Evolutionary conservation across 495 filamentous ascomycete genomes (phyloP).

Genomic region (Lophiostoma macrostomum): DNA sequence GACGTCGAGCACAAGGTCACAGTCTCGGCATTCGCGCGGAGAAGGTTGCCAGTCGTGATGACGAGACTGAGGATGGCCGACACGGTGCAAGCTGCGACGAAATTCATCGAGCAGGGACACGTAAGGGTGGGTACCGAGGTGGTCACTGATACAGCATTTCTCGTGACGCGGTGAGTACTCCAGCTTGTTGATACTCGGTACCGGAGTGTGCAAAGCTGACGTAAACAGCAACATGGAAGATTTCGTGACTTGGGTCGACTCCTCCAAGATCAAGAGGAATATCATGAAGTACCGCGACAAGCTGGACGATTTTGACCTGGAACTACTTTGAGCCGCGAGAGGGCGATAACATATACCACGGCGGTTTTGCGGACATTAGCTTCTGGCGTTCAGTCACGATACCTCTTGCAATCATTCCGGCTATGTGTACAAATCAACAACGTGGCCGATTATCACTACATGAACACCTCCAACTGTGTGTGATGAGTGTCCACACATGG

Average conservation of each 20-base stretch:
- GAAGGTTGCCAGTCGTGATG: conserved; percentile 83
- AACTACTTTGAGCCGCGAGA: neutral
- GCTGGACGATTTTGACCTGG: conserved; percentile 91
- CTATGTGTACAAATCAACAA: no score
- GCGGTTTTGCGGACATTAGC: neutral
- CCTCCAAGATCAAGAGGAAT: conserved; percentile 93
- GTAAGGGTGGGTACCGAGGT: conserved; percentile 90
- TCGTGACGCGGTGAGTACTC: conserved; percentile 57
- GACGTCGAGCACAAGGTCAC: conserved; percentile 83
- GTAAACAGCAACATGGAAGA: conserved; percentile 75
- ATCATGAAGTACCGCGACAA: conserved; percentile 92
- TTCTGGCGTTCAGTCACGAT: no score
- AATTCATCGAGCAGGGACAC: conserved; percentile 93
- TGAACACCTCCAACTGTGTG: no score
- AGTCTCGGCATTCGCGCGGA: conserved; percentile 76
- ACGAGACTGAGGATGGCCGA: conserved; percentile 84
- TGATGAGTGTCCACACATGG: no score
- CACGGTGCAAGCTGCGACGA: conserved; percentile 73
- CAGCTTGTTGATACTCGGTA: neutral
- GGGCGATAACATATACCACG: neutral
- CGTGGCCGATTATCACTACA: no score
- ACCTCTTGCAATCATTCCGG: no score
- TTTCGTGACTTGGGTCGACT: conserved; percentile 94
- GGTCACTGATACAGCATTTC: conserved; percentile 77
- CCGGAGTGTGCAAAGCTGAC: conserved; percentile 39